Conservation (phyloP, 495 filamentous ascomycete genomes). For the Elasticomyces elasticus region DNA sequence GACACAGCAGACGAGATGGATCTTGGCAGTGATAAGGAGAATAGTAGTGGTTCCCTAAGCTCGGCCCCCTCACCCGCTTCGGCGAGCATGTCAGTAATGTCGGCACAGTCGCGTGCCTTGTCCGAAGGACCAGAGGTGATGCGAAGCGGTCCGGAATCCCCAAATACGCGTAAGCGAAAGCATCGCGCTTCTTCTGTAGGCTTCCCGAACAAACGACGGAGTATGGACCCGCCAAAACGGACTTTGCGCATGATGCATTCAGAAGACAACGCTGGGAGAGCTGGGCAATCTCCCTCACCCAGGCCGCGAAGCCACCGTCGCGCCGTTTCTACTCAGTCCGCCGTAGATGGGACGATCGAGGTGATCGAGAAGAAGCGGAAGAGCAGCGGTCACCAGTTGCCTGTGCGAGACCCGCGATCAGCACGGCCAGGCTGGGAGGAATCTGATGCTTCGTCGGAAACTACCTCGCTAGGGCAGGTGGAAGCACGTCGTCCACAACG, state of each 20-base stretch:
- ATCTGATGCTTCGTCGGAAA: conserved; percentile 23
- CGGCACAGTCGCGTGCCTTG: conserved; percentile 4
- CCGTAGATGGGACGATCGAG: conserved; percentile 9
- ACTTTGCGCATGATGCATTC: conserved; percentile 12
- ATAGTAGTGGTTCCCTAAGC: conserved; percentile 13
- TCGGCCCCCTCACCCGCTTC: conserved; percentile 7
- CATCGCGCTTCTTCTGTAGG: conserved; percentile 17
- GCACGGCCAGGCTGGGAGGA: conserved; percentile 14
- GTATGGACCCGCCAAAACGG: conserved; percentile 18
- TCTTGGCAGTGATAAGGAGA: conserved; percentile 4
- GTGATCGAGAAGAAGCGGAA: conserved; percentile 5
- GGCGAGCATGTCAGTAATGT: neutral
- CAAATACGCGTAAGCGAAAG: conserved; percentile 19
- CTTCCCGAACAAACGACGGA: conserved; percentile 17
- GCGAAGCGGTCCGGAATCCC: neutral
- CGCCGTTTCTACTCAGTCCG: conserved; percentile 20
- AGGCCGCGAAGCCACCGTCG: conserved; percentile 11
- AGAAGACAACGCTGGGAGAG: neutral
- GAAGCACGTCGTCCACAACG: conserved; percentile 15
- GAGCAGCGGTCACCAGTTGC: neutral
- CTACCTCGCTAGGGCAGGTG: conserved; percentile 12
- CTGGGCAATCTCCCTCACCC: conserved; percentile 21
- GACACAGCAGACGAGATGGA: conserved; percentile 7
- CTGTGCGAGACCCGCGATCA: conserved; percentile 13
- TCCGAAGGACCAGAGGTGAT: conserved; percentile 8